Percentiles rank a stretch among this genome's conserved stretches.
Conservation (phyloP, 2,329 filamentous ascomycete genomes). For the Orbilia oligospora region DNA sequence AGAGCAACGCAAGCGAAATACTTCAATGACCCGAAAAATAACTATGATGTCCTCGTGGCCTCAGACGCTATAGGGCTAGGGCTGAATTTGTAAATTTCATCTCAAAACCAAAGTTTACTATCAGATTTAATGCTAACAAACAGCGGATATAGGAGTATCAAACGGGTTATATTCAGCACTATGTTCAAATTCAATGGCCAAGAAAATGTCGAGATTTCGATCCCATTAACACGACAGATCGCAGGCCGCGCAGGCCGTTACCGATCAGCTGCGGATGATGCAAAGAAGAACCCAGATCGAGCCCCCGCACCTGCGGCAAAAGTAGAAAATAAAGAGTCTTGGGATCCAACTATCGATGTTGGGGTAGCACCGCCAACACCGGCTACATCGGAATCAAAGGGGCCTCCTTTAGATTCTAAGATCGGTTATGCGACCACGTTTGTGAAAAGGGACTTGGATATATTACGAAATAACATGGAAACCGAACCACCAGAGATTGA, state of each 20-base stretch:
- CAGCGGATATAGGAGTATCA: slow-evolving; percentile 74
- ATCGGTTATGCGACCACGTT: slow-evolving; percentile 48
- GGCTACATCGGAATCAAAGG: slow-evolving; percentile 67
- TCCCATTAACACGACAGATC: slow-evolving; percentile 93
- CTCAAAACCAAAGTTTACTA: not conserved
- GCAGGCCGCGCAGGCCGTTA: slow-evolving; percentile 91
- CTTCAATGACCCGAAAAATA: slow-evolving; percentile 95
- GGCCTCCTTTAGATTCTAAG: slow-evolving; percentile 40
- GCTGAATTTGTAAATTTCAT: slow-evolving; percentile 79
- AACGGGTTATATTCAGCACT: slow-evolving; percentile 88
- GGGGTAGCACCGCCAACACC: slow-evolving; percentile 71
- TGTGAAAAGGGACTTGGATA: slow-evolving; percentile 23
- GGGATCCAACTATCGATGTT: slow-evolving; percentile 56
- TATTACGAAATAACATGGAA: slow-evolving; percentile 44
- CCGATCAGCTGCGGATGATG: slow-evolving; percentile 74
- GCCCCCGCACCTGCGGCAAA: slow-evolving; percentile 30
- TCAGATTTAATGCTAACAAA: slow-evolving; percentile 28
- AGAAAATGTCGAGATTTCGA: slow-evolving; percentile 73
- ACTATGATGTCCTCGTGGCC: slow-evolving; percentile 93
- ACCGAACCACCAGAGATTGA: slow-evolving; percentile 71
- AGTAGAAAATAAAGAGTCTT: slow-evolving; percentile 55
- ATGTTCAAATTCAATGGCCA: slow-evolving; percentile 79
- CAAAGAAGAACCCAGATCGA: slow-evolving; percentile 68
- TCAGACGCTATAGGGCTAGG: slow-evolving; percentile 99
- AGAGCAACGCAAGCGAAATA: slow-evolving; percentile 89